These are phyloP conservation scores for Handroanthus guayacan DNA, from an alignment of 257 asterid species.

Conservation along the genomic window DNA sequence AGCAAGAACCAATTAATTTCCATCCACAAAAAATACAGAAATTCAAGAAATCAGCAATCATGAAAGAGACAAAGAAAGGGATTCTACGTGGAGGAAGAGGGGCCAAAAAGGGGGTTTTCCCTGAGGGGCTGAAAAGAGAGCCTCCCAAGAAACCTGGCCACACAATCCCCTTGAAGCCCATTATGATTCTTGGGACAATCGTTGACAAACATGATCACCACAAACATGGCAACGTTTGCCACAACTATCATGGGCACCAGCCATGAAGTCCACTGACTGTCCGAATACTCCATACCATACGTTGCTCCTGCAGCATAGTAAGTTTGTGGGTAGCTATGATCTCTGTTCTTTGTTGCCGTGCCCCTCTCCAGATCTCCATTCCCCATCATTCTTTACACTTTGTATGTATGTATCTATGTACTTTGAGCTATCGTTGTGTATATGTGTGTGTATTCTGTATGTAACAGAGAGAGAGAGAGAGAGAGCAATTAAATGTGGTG, in stretches of 20 bases:
- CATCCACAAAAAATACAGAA: background rate
- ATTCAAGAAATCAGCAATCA: background rate
- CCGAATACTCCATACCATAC: constrained; percentile 62
- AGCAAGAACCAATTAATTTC: background rate
- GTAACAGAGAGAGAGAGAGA: background rate
- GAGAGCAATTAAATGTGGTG: background rate
- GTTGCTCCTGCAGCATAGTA: constrained; percentile 43
- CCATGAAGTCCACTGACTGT: constrained; percentile 94
- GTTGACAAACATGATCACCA: constrained; percentile 85
- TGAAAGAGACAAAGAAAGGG: background rate
- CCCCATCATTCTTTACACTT: constrained; percentile 43
- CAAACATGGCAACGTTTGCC: constrained; percentile 84
- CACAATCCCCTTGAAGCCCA: constrained; percentile 57
- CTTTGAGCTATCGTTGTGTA: background rate
- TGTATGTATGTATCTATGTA: background rate
- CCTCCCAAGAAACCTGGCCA: constrained; percentile 83
- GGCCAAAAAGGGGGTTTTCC: constrained; percentile 96
- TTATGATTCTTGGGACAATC: constrained; percentile 70
- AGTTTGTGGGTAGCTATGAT: constrained; percentile 41
- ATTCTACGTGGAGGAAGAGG: constrained; percentile 80
- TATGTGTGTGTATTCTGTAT: background rate
- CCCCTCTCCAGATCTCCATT: constrained; percentile 82
- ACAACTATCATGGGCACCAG: constrained; percentile 89
- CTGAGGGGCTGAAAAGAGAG: constrained; percentile 90
- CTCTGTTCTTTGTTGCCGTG: constrained; percentile 48